These are phyloP conservation scores for Aspergillus sp. DNA, from an alignment of 2,329 filamentous ascomycete genomes.

Conservation along the genomic window DNA sequence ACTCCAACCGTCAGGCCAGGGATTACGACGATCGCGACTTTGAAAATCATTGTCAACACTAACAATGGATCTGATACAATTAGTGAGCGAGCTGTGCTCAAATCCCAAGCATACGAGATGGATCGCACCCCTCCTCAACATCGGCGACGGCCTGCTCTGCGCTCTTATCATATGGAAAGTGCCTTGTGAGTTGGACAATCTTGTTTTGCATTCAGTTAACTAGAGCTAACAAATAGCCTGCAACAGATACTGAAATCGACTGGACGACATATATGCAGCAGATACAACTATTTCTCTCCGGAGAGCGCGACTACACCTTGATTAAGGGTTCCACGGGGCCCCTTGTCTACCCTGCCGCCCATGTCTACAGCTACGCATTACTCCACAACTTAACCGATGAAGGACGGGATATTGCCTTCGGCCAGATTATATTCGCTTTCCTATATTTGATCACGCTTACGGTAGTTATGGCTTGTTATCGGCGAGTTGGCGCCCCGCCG, in stretches of 20 bases:
- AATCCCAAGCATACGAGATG: constrained; percentile 60
- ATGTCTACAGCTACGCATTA: constrained; percentile 84
- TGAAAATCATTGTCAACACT: constrained; percentile 4
- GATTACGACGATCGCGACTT: background rate
- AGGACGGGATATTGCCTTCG: constrained; percentile 72
- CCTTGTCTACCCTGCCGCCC: constrained; percentile 89
- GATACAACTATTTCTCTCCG: constrained; percentile 72
- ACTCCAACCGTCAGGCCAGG: background rate
- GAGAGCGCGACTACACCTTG: constrained; percentile 83
- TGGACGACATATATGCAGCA: constrained; percentile 98
- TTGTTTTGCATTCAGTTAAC: constrained; percentile 7
- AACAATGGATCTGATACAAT: constrained; percentile 34
- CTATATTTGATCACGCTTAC: constrained; percentile 76
- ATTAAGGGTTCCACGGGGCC: constrained; percentile 89
- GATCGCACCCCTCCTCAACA: constrained; percentile 66
- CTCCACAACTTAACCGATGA: constrained; percentile 76
- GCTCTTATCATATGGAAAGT: constrained; percentile 75
- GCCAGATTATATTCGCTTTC: constrained; percentile 79
- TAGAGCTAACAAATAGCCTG: constrained; percentile 20
- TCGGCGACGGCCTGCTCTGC: constrained; percentile 71
- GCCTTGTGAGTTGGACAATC: constrained; percentile 64
- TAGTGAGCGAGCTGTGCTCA: constrained; percentile 45
- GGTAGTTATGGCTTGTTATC: constrained; percentile 79
- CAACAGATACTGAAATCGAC: constrained; percentile 90
- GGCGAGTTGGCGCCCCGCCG: constrained; percentile 58